Evolutionary conservation across 2,329 filamentous ascomycete genomes (phyloP).

Genomic region (Apiospora phragmitis): DNA sequence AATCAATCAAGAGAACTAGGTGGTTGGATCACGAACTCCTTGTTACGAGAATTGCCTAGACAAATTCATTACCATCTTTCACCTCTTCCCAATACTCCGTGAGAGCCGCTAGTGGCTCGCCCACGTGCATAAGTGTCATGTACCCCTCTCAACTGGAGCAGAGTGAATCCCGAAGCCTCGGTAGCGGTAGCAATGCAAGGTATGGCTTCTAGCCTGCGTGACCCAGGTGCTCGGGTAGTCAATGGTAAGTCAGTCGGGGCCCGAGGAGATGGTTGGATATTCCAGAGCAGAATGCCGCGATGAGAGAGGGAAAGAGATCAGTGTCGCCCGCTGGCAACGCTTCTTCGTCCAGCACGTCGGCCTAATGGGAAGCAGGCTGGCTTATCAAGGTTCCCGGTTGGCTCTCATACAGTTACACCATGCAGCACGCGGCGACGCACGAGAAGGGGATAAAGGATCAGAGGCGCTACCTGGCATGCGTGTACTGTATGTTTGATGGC

Average conservation of each 20-base stretch:
- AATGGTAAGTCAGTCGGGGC: background rate
- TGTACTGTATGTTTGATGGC: background rate
- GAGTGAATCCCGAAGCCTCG: background rate
- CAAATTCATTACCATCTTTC: background rate
- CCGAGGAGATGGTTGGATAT: background rate
- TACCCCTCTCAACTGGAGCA: background rate
- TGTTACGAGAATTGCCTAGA: background rate
- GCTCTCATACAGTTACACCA: background rate
- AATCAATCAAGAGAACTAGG: background rate
- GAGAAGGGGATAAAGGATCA: background rate
- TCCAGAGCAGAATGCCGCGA: background rate
- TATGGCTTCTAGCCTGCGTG: background rate
- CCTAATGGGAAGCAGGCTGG: background rate
- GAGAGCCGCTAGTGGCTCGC: background rate
- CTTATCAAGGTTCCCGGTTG: background rate
- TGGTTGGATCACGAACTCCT: background rate
- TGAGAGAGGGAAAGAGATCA: background rate
- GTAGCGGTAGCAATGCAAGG: constrained; percentile 1
- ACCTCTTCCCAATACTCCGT: background rate
- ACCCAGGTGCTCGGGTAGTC: background rate
- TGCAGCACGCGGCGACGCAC: background rate
- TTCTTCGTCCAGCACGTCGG: background rate
- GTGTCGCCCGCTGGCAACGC: background rate
- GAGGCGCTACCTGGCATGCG: no score
- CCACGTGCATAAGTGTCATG: background rate